Percentiles rank a stretch among this genome's conserved stretches.
phyloP scores from a whole-genome alignment of 805 yeast species.

The Candida tammaniensis region DNA sequence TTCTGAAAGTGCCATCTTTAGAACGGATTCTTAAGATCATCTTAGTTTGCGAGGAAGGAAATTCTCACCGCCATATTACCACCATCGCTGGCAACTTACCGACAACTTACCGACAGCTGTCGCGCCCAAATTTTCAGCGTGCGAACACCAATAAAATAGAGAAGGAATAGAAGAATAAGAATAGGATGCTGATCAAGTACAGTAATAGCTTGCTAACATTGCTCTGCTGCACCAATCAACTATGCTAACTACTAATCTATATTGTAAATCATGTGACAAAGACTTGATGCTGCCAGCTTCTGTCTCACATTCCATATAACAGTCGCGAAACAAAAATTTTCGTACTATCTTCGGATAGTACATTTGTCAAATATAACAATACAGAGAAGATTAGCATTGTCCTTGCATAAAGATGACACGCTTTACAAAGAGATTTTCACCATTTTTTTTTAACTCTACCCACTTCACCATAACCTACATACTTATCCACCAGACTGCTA shows the following conservation, averaged over 20 bases:
- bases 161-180: too few species aligned
- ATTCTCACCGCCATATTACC: background rate
- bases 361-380: slow-evolving; percentile 99
- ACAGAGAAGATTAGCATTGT: slow-evolving; percentile 99
- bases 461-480: too few species aligned
- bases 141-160: too few species aligned
- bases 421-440: slow-evolving; percentile 98
- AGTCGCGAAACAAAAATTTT: slow-evolving; percentile 6
- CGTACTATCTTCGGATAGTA: slow-evolving; percentile 46
- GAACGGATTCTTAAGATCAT: slow-evolving; percentile 70
- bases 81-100: background rate
- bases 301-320: background rate
- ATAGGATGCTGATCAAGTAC: too few species aligned
- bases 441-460: slow-evolving; percentile 86
- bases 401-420: slow-evolving; percentile 99
- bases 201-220: background rate
- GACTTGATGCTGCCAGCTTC: background rate
- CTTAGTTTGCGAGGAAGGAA: slow-evolving; percentile 7
- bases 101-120: background rate
- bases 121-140: too few species aligned
- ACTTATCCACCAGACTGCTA: too few species aligned
- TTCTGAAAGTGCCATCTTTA: slow-evolving; percentile 78
- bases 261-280: background rate
- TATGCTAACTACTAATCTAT: background rate
- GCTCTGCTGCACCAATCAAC: background rate